Conservation (phyloP, 345 rosid species). For the Boechera retrofracta region DNA sequence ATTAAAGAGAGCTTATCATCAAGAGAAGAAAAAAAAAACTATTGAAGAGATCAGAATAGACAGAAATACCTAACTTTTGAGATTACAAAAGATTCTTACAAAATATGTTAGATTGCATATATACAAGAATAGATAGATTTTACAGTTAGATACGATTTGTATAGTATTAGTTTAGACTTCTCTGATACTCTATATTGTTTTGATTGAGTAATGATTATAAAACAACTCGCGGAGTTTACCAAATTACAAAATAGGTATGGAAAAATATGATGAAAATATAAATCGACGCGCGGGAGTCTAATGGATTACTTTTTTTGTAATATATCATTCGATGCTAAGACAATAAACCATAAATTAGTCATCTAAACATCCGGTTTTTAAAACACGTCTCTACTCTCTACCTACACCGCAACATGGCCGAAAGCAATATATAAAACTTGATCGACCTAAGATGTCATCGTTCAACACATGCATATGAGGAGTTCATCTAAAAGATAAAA, state of each 20-base stretch:
- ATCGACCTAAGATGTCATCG: not conserved
- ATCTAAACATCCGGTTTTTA: not conserved
- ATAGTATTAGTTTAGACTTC: not conserved
- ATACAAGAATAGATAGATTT: slow-evolving; percentile 27
- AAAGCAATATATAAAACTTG: slow-evolving; percentile 4
- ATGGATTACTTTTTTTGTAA: not conserved
- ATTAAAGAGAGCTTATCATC: not conserved
- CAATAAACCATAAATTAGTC: not conserved
- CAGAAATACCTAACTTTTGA: slow-evolving; percentile 29
- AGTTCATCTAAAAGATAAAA: no score
- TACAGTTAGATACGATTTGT: slow-evolving; percentile 5
- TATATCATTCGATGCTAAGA: not conserved
- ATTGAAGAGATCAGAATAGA: slow-evolving; percentile 4
- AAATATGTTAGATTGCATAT: slow-evolving; percentile 19
- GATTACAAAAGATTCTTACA: not conserved
- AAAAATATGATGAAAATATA: not conserved
- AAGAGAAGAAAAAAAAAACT: not conserved
- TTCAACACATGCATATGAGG: not conserved
- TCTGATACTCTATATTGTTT: not conserved
- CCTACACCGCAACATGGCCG: not conserved
- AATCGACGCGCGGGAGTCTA: no score
- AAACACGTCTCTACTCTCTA: not conserved
- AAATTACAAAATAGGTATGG: slow-evolving; percentile 13
- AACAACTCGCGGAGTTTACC: not conserved
- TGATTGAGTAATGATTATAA: not conserved